Evolutionary conservation across 768 basidiomycete species (phyloP).

Genomic region (Inosperma sp.): DNA sequence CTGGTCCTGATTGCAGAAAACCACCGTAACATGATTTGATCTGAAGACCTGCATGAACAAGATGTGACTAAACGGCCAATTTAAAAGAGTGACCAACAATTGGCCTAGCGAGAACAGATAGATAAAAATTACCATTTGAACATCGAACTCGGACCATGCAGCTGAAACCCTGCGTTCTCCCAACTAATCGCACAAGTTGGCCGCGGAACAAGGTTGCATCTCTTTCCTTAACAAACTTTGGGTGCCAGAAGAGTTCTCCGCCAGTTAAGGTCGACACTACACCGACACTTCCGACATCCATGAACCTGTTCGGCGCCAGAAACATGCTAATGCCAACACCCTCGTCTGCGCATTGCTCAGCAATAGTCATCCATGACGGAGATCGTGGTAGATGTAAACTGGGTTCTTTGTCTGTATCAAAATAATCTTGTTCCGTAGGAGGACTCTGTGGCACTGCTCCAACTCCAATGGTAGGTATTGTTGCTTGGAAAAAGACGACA

Average conservation of each 20-base stretch:
- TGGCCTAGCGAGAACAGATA: slow-evolving; percentile 1
- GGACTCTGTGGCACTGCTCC: slow-evolving; percentile 57
- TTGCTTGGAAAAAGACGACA: slow-evolving; percentile 64
- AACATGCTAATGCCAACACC: slow-evolving; percentile 91
- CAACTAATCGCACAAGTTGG: slow-evolving; percentile 68
- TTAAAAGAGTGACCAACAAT: slow-evolving; percentile 10
- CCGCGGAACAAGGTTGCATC: slow-evolving; percentile 65
- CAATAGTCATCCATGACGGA: slow-evolving; percentile 73
- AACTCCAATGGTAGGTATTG: slow-evolving; percentile 64
- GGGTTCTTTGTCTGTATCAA: slow-evolving; percentile 85
- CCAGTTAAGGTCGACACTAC: slow-evolving; percentile 70
- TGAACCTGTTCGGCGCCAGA: slow-evolving; percentile 70
- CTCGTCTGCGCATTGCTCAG: slow-evolving; percentile 82
- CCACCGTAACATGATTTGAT: slow-evolving; percentile 66
- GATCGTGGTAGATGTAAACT: slow-evolving; percentile 76
- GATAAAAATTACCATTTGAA: slow-evolving; percentile 65
- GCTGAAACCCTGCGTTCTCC: slow-evolving; percentile 72
- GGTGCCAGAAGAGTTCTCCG: slow-evolving; percentile 89
- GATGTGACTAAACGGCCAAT: slow-evolving; percentile 19
- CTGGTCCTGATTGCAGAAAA: slow-evolving; percentile 60
- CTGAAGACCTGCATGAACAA: slow-evolving; percentile 47
- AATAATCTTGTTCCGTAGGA: slow-evolving; percentile 58
- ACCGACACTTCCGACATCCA: slow-evolving; percentile 88
- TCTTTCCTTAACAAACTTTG: slow-evolving; percentile 70
- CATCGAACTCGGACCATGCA: slow-evolving; percentile 78